These are phyloP conservation scores for Pythium aquatile DNA, from an alignment of 352 stramenopile species.

Conservation along the genomic window DNA sequence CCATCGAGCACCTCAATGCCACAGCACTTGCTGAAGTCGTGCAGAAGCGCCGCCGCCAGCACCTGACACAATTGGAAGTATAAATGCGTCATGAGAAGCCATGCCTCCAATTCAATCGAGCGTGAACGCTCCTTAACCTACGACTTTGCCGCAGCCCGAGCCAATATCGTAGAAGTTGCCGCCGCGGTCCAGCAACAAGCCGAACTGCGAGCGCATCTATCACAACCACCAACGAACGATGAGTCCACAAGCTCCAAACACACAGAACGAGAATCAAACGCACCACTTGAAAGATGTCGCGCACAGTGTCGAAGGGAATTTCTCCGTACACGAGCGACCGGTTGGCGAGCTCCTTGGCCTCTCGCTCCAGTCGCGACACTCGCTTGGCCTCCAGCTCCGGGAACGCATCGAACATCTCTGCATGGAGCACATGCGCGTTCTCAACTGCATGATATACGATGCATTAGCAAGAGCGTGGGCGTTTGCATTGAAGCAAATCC, in stretches of 20 bases:
- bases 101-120: too few relatives aligned
- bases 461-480: too few relatives aligned
- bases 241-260: background rate
- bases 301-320: slow-evolving; percentile 57
- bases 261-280: background rate
- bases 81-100: too few relatives aligned
- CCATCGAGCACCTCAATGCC: slow-evolving; percentile 65
- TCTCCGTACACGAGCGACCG: slow-evolving; percentile 67
- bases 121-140: slow-evolving; percentile 18
- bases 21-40: slow-evolving; percentile 66
- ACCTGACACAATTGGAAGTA: slow-evolving; percentile 26
- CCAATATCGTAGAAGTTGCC: slow-evolving; percentile 73
- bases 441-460: slow-evolving; percentile 31
- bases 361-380: slow-evolving; percentile 60
- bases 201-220: slow-evolving; percentile 61
- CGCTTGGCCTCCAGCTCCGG: slow-evolving; percentile 50
- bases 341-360: slow-evolving; percentile 61
- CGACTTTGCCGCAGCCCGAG: slow-evolving; percentile 72
- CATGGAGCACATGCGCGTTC: slow-evolving; percentile 40
- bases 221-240: background rate
- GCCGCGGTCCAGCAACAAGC: slow-evolving; percentile 54
- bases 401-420: slow-evolving; percentile 48
- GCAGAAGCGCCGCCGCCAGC: slow-evolving; percentile 54
- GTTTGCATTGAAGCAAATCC: background rate
- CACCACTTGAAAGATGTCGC: slow-evolving; percentile 60